Evolutionary conservation across 768 basidiomycete species (phyloP), one percentile per base, ranked within the genome.

Genomic region (Sutorius australiensis): DNA sequence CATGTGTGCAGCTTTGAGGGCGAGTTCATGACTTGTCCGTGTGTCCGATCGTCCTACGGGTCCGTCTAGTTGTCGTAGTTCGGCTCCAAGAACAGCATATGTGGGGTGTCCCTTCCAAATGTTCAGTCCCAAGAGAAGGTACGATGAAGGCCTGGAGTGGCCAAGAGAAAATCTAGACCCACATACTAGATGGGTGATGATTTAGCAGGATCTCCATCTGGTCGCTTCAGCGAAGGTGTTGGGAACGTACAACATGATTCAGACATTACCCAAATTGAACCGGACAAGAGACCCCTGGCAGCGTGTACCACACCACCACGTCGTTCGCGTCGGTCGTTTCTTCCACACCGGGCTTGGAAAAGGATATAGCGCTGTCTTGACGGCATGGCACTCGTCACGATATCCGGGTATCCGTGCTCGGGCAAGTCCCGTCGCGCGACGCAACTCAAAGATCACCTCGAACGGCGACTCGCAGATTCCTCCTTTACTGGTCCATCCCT

Each of bases 341-440:
- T 33, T 46, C 19, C 5, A 30, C 47, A 8, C 9, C 8, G 36
- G 3, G n/a, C n/a, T 37, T 13, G 28, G 8, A 17, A 30, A 7
- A 44, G n/a, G 17, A 19, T 12, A n/a, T n/a, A 16, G 21, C 6
- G 9, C 27, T 40, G n/a, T 45, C 30, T 37, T 36, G 27, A 24
- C 13, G 8, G 28, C 41, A 97, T 98, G 95, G 92, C 95, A n/a
- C 78, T 97, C 38, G 75, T 99, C 59, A 95, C 93, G 2, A 75
- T 98, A 37, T 80, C 89, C 28, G 95, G 95, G 14, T 95, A 79
- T 72, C 95, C 95, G 0, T 84, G 78, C 59, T 86, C 88, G 38
- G 95, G 95, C 51, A 99, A 99, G 72, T 80, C 89, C 1, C 75
- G 67, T n/a, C 74, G 93, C 33, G 87, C 86, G 2, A 54, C 66